phyloP scores from a whole-genome alignment of 2,329 filamentous ascomycete genomes.

The Sphaerostilbella broomeana region DNA sequence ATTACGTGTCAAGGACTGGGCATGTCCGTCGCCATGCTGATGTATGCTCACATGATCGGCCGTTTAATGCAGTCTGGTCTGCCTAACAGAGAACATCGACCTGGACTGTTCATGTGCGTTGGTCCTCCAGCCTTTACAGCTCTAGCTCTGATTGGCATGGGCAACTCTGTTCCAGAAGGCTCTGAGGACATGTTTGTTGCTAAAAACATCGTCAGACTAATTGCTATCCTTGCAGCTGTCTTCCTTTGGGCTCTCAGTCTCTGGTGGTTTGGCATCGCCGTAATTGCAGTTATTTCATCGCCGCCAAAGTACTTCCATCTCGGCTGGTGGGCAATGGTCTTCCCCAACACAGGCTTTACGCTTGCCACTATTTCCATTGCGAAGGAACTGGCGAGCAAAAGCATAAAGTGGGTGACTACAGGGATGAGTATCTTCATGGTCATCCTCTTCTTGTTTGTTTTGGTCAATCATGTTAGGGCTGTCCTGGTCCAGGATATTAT shows the following conservation, averaged over 20 bases:
- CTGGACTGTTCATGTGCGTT: constrained; percentile 71
- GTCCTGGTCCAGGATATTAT: constrained; percentile 48
- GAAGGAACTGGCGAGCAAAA: constrained; percentile 38
- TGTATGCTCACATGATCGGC: constrained; percentile 67
- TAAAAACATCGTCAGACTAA: constrained; percentile 36
- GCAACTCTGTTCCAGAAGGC: constrained; percentile 39
- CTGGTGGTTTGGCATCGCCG: constrained; percentile 49
- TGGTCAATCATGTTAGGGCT: constrained; percentile 38
- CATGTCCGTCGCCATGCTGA: constrained; percentile 60
- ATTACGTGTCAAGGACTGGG: constrained; percentile 65
- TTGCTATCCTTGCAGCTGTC: constrained; percentile 44
- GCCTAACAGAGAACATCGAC: constrained; percentile 53
- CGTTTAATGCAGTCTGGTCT: constrained; percentile 63
- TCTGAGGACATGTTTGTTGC: constrained; percentile 37
- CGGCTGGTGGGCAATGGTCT: constrained; percentile 59
- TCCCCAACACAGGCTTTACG: constrained; percentile 55
- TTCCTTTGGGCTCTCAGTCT: constrained; percentile 58
- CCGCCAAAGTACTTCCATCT: constrained; percentile 49
- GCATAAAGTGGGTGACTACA: constrained; percentile 41
- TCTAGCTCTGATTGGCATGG: constrained; percentile 63
- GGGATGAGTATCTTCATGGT: constrained; percentile 44
- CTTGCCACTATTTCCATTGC: constrained; percentile 50
- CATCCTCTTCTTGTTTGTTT: constrained; percentile 36
- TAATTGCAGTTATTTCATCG: constrained; percentile 28
- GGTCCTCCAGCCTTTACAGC: constrained; percentile 67